Conservation (phyloP, 768 basidiomycete genomes). For the Cyclocybe aegerita region DNA sequence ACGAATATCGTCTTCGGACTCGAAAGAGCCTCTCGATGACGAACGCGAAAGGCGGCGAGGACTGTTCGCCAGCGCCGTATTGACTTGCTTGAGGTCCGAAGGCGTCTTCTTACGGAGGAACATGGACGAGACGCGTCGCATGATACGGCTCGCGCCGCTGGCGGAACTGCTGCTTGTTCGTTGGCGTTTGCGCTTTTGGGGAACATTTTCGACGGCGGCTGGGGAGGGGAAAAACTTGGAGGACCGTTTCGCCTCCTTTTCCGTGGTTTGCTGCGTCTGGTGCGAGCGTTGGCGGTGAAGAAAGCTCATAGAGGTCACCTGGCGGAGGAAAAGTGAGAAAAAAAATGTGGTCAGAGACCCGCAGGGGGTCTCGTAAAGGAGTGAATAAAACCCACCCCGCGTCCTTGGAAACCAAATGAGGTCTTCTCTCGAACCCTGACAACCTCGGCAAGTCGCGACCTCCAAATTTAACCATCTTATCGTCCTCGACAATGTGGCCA, state of each 20-base stretch:
- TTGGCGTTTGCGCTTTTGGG: conserved; percentile 10
- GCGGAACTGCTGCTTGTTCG: conserved; percentile 11
- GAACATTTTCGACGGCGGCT: conserved; percentile 23
- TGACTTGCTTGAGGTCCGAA: conserved; percentile 14
- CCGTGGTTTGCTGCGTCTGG: conserved; percentile 5
- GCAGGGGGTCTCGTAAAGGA: too few relatives aligned
- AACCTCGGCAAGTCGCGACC: too few relatives aligned
- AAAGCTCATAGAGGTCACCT: conserved; percentile 13
- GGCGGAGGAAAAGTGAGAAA: too few relatives aligned
- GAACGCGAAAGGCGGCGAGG: conserved; percentile 9
- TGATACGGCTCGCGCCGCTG: conserved; percentile 18
- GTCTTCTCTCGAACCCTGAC: too few relatives aligned
- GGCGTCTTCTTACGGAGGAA: conserved; percentile 21
- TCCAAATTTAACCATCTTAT: too few relatives aligned
- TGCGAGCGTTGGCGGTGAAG: conserved; percentile 16
- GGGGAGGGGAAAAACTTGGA: conserved; percentile 8
- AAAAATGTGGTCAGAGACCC: too few relatives aligned
- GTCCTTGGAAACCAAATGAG: too few relatives aligned
- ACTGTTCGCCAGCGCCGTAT: conserved; percentile 10
- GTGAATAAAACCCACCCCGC: too few relatives aligned
- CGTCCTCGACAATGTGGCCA: too few relatives aligned
- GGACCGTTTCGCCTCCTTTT: conserved; percentile 6
- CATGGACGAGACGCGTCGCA: conserved; percentile 30
- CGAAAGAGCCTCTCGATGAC: conserved; percentile 15
- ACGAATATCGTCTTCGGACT: conserved; percentile 42